Evolutionary conservation across 352 stramenopile species (phyloP).

Genomic region (Globisporangium solare): DNA sequence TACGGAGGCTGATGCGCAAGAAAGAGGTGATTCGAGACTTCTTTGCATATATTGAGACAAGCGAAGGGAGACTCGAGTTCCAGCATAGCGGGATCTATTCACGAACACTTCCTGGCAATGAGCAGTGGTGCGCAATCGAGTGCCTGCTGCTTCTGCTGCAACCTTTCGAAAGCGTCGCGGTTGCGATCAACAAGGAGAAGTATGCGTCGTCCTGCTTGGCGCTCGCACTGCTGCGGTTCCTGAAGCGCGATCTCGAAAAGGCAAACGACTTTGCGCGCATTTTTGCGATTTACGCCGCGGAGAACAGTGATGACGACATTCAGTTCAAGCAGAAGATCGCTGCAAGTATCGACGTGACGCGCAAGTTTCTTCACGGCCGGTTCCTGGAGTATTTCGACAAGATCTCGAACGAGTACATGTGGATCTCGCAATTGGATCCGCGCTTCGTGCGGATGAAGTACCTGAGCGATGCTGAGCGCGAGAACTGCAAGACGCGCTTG

Average conservation of each 20-base stretch:
- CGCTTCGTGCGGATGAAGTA: constrained; percentile 50
- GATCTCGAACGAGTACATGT: constrained; percentile 34
- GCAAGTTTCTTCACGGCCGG: constrained; percentile 31
- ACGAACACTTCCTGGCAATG: constrained; percentile 22
- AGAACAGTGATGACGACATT: constrained; percentile 4
- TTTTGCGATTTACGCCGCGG: constrained; percentile 21
- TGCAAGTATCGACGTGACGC: constrained; percentile 25
- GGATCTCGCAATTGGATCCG: constrained; percentile 45
- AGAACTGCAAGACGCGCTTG: constrained; percentile 30
- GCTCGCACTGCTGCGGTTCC: constrained; percentile 36
- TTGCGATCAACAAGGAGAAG: constrained; percentile 39
- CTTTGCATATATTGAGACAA: constrained; percentile 38
- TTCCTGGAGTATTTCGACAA: constrained; percentile 34
- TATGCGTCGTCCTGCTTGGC: constrained; percentile 33
- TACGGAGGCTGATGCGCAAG: constrained; percentile 37
- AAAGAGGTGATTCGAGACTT: constrained; percentile 39
- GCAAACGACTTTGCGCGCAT: constrained; percentile 39
- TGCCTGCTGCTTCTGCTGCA: constrained; percentile 35
- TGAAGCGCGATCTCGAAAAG: constrained; percentile 44
- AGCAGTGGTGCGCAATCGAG: constrained; percentile 39
- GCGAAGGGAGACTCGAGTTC: constrained; percentile 31
- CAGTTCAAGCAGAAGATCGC: constrained; percentile 24
- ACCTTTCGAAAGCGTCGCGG: constrained; percentile 42
- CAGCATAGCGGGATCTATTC: constrained; percentile 17
- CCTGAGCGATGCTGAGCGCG: constrained; percentile 36